Evolutionary conservation across 352 stramenopile genomes (phyloP).

Genomic region (Globisporangium splendens): DNA sequence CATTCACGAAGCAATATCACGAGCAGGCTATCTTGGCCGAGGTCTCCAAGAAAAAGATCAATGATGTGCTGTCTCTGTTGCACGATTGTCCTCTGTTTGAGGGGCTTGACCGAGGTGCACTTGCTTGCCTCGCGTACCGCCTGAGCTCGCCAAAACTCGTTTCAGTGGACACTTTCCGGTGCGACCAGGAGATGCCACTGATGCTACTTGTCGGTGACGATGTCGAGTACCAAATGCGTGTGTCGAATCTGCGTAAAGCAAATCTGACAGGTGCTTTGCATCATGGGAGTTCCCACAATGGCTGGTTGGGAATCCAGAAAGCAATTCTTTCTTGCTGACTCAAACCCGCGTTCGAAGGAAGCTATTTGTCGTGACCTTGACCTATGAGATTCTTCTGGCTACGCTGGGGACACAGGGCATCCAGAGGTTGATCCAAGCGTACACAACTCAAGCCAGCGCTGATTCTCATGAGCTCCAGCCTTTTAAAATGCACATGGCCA

Average conservation of each 20-base stretch:
- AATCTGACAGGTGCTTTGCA: neutral
- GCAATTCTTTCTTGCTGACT: neutral
- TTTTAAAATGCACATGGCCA: no score
- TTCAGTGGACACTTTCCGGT: neutral
- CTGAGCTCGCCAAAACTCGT: neutral
- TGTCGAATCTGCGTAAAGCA: slow-evolving; percentile 1
- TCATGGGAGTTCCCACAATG: slow-evolving; percentile 2
- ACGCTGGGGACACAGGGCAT: no score
- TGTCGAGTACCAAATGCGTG: neutral
- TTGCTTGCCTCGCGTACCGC: slow-evolving; percentile 3
- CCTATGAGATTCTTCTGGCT: neutral
- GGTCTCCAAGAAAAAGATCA: slow-evolving; percentile 8
- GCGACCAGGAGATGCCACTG: neutral
- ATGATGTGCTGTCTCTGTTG: slow-evolving; percentile 8
- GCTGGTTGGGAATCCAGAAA: neutral
- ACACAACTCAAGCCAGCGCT: neutral
- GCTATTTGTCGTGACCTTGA: neutral
- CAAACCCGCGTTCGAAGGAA: neutral
- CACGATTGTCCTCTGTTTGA: neutral
- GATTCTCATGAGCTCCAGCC: neutral
- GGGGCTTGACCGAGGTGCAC: slow-evolving; percentile 5
- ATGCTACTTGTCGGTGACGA: slow-evolving; percentile 2
- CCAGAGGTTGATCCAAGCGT: no score
- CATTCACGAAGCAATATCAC: slow-evolving; percentile 18
- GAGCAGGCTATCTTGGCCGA: slow-evolving; percentile 15